Evolutionary conservation across 805 yeast species (phyloP), one percentile per base, ranked within the genome.

Genomic region (Starmerella bombicola): DNA sequence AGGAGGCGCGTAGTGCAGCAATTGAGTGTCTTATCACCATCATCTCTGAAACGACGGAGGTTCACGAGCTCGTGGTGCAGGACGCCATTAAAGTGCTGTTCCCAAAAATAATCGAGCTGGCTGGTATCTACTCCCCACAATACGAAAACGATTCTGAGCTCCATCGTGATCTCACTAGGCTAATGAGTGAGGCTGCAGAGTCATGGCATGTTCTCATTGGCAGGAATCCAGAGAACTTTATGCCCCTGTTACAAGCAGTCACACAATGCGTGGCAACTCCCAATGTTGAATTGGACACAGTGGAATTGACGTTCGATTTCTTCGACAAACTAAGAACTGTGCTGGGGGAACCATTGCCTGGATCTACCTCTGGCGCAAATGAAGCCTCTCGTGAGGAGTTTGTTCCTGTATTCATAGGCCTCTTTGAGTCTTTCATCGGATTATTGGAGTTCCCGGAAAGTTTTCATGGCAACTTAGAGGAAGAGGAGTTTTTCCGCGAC

Each of bases 181-280:
- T 91, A 32, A 82, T 80, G 57, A 81, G 85, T 5, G 93, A 85
- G 52, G 93, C 96, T 2, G 95, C 94, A 42, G 96, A 85, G 61
- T 72, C 93, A 1, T 91, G 98, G 98, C 91, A 84, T 60, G 80
- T 81, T 25, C 66, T 81, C 25, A 75, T 91, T 37, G 84, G 88
- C 5, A 74, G 74, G 51, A 65, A 70, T 39, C 91, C 96, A 0
- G 61, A 61, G 33, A 70, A 71, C 33, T 86, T 81, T 62, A 70
- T 72, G 48, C 80, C 80, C 1, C 63, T 91, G 53, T 86, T 86
- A 16, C 76, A 74, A 43, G 74, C 82, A 5, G 60, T 88, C 18
- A 66, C 84, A 33, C 74, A 76, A 46, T 72, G 86, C 47, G 69
- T 93, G 19, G 68, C 77, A 30, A 74, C 74, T 48, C 82, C 80